Base-by-base conservation (phyloP, 805 yeast species). In the Jamesozyma spencerorum region DNA sequence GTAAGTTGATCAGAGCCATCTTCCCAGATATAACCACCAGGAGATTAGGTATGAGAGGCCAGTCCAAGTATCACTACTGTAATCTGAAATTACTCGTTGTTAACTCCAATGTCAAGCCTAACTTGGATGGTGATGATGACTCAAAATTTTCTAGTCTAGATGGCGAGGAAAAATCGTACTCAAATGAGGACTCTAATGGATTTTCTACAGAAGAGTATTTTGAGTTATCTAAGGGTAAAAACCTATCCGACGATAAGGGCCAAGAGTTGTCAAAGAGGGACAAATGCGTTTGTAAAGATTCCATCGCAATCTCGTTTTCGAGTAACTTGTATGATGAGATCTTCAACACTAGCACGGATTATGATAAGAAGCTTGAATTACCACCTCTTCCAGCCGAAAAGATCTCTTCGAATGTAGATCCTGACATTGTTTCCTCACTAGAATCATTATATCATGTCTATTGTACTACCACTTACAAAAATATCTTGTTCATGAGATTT, bases 11-110 rank as follows among this genome's bases (percentile, higher is more conserved):
- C n/a, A 68, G 79, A 40, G 63, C 77, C 5, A 57, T 75, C 4
- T 81, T 71, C 50, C 90, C 94, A 1, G 64, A 67, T 37, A 65
- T 84, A 44, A 75, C 77, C 20, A 81, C 90, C 0, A 71, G 92
- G 46, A 70, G 95, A 36, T 65, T 85, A 39, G 95, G 95, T 2
- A 74, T 79, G 56, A 68, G 94, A 36, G 87, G 87, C 2, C 81
- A 79, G 51, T 77, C 88, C 18, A 80, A 80, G 55, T 86, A 86
- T 59, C 92, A 85, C 55, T 85, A 84, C 53, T 81, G 88, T 59
- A 94, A 92, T 4, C 69, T 86, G 38, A 71, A 70, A 47, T 62
- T 66, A 46, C 50, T 68, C 11, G 24, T 19, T 27, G 43, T 43
- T 19, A 17, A 12, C 27, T 18, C 18, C 5, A 36, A 30, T 29